Base-by-base conservation (phyloP, 2,329 filamentous ascomycete genomes). In the Colletotrichum eremochloae region DNA sequence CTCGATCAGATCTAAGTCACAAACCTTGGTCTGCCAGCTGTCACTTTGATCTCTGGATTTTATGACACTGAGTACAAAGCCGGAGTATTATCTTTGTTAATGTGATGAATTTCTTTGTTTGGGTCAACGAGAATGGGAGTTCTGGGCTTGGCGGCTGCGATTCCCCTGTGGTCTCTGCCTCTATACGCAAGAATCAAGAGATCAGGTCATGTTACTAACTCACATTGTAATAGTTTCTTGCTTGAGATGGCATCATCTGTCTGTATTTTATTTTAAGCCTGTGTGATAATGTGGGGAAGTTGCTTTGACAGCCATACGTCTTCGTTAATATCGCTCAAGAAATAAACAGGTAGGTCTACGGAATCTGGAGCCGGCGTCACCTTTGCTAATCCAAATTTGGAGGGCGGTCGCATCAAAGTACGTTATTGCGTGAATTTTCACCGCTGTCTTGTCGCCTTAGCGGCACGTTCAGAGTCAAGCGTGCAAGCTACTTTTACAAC, bases 1-100 rank as follows among this genome's bases (percentile, higher is more conserved):
- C 5, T 58, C 75, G 14, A 73, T 75, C 3, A 77, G 67, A 68
- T 63, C 74, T 40, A 73, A 71, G 33, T 73, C 68, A 69, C 15
- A 75, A 74, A 40, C 75, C 75, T 11, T 77, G 75, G 52, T 67
- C 75, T 24, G 24, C 71, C 64, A 9, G 74, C 63, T 0, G 71
- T 76, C 20, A 68, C 71, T 72, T 80, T 75, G 44, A 79, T 77
- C 63, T 75, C 50, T 52, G 79, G 72, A 63, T 78, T 70, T 75
- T 76, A 76, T 63, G 24, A 55, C 78, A 75, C 73, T 80, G 76
- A 56, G 78, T 63, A 56, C 77, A 74, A 44, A 31, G 76, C 73
- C 29, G 74, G 74, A 3, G 74, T 2, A 67, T 63, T 8, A 69
- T 77, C 5, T 68, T 77, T 3, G 53, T 67, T 0, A 74, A 76